Base-by-base conservation (phyloP, 139 green algal species). In the Microglena sp. region DNA sequence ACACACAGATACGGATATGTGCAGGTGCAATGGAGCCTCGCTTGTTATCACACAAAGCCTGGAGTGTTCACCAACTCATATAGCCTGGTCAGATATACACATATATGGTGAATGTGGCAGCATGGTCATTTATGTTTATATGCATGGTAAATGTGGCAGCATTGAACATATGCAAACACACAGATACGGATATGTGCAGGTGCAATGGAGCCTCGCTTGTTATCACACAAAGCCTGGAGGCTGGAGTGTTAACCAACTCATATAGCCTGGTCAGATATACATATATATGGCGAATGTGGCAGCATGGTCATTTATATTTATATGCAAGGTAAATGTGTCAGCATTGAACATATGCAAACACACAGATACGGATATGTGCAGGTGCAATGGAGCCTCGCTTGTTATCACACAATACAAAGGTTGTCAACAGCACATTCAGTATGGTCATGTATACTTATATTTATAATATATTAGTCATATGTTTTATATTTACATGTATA, bases 321-420 rank as follows among this genome's bases (percentile, higher is more conserved):
- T 18, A 53, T 53, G 43, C 43, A 53, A 24, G 43, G 18, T 53
- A 18, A 53, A 53, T 53, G 18, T 18, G 18, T 53, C 43, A 53
- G 43, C 43, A n/a, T n/a, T n/a, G n/a, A n/a, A n/a, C n/a, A n/a
- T n/a, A n/a, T n/a, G n/a, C n/a, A n/a, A n/a, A n/a, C n/a, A n/a
- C n/a, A n/a, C n/a, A n/a, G n/a, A n/a, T n/a, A n/a, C n/a, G n/a
- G n/a, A n/a, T n/a, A n/a, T n/a, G n/a, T n/a, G n/a, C 80, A 2
- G 80, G 76, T 4, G 74, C 71, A 31, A 86, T 24, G 32, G 80
- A 44, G 24, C 80, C 80, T 57, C 77, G 73, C 64, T 82, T 85
- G 64, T 69, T 65, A 8, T 69, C 30, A 55, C 74, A 84, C 1
- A 26, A 58, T 2, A 68, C 73, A 73, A 81, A 68, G 21, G 29